Evolutionary conservation across 495 filamentous ascomycete species (phyloP).

Genomic region (Talaromyces proteolyticus): DNA sequence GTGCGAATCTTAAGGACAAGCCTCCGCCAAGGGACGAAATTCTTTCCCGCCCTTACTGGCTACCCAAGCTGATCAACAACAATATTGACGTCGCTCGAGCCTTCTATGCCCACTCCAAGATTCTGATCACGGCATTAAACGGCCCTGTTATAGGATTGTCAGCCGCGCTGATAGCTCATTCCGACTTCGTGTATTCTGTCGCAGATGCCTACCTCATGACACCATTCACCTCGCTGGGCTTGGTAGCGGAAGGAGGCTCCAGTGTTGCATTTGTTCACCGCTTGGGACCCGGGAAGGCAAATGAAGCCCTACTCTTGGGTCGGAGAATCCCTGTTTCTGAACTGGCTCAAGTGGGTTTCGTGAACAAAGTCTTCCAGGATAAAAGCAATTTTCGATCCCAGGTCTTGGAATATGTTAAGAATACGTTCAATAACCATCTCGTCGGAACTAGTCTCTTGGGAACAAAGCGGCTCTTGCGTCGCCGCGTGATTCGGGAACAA

Average conservation of each 20-base stretch:
- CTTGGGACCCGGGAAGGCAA: conserved; percentile 6
- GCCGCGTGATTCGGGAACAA: neutral
- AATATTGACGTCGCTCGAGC: conserved; percentile 7
- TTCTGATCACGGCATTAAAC: conserved; percentile 8
- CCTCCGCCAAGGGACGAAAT: conserved; percentile 3
- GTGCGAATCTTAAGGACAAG: neutral
- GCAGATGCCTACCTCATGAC: conserved; percentile 4
- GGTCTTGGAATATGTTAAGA: neutral
- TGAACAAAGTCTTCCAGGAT: conserved; percentile 3
- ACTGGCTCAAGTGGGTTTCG: conserved; percentile 4
- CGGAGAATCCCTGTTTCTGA: neutral
- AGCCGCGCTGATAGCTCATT: conserved; percentile 7
- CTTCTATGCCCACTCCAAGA: conserved; percentile 10
- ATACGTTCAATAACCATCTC: neutral
- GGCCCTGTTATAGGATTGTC: conserved; percentile 8
- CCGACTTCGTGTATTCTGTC: conserved; percentile 7
- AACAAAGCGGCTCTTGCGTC: neutral
- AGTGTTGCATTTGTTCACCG: conserved; percentile 6
- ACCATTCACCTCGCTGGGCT: conserved; percentile 8
- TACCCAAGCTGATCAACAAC: conserved; percentile 4
- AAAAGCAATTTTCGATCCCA: neutral
- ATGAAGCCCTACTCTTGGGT: conserved; percentile 6
- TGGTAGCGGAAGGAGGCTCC: conserved; percentile 7
- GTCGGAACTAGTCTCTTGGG: neutral
- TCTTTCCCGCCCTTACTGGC: conserved; percentile 5